These are phyloP conservation scores for Syzygium syzygioides DNA, from an alignment of 441 rosid species.

Conservation along the genomic window DNA sequence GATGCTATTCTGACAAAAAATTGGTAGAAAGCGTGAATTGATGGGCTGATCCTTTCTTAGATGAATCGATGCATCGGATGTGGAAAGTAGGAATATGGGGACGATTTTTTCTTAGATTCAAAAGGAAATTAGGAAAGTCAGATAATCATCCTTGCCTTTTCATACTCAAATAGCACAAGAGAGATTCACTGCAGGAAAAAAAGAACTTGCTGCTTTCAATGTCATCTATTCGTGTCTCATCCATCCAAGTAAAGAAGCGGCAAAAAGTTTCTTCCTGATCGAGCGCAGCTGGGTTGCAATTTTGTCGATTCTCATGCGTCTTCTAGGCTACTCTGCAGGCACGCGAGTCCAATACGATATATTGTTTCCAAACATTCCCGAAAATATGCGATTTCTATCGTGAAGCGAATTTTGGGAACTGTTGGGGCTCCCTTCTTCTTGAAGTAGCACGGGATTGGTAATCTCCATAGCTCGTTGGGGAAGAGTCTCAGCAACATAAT, in stretches of 20 bases:
- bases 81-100: background rate
- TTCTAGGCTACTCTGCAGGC: background rate
- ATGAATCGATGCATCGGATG: no score
- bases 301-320: background rate
- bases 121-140: background rate
- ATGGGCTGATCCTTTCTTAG: background rate
- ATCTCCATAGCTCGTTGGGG: background rate
- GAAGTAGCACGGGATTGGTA: background rate
- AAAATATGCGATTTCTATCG: background rate
- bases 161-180: accelerated
- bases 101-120: background rate
- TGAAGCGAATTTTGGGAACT: background rate
- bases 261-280: background rate
- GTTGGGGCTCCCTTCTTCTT: background rate
- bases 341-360: background rate
- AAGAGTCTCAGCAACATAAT: background rate
- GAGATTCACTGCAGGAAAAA: accelerated
- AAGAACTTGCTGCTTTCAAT: accelerated
- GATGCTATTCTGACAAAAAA: background rate
- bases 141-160: accelerated
- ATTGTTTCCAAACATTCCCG: background rate
- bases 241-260: background rate
- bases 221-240: background rate
- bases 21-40: background rate
- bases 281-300: accelerated